Evolutionary conservation across 495 filamentous ascomycete species (phyloP).

Genomic region (Podospora comata): DNA sequence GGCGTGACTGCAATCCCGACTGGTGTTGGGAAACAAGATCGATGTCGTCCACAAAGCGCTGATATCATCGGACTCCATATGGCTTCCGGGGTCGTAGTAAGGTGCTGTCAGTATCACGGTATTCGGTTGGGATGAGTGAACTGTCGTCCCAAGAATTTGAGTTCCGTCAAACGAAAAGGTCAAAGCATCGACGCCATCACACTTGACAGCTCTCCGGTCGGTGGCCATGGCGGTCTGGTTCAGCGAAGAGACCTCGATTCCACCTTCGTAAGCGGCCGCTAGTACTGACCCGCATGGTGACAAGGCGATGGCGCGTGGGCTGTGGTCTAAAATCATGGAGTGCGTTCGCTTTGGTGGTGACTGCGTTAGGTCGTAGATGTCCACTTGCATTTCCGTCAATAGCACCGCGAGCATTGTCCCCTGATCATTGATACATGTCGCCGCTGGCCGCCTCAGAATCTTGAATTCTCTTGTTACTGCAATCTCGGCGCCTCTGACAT

Average conservation of each 20-base stretch:
- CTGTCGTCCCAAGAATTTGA: conserved; percentile 78
- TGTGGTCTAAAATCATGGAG: conserved; percentile 70
- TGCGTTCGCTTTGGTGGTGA: conserved; percentile 62
- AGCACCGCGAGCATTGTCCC: conserved; percentile 74
- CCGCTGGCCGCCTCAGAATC: conserved; percentile 70
- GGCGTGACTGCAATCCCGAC: conserved; percentile 71
- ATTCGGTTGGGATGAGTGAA: conserved; percentile 58
- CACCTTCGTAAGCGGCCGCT: conserved; percentile 81
- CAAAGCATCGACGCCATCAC: conserved; percentile 71
- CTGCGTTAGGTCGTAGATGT: conserved; percentile 68
- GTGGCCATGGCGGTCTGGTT: conserved; percentile 59
- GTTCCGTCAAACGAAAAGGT: conserved; percentile 81
- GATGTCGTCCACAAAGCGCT: conserved; percentile 85
- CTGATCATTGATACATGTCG: conserved; percentile 76
- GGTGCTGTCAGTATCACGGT: conserved; percentile 79
- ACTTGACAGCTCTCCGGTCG: conserved; percentile 76
- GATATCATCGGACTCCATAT: conserved; percentile 61
- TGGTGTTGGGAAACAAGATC: conserved; percentile 78
- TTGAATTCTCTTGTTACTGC: conserved; percentile 73
- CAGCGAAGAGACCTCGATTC: conserved; percentile 80
- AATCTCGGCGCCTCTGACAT: conserved; percentile 55
- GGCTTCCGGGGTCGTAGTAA: conserved; percentile 62
- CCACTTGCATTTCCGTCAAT: conserved; percentile 74
- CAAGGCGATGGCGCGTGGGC: conserved; percentile 71
- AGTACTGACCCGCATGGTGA: conserved; percentile 78